Percentiles rank a stretch among this genome's conserved stretches.
Conservation (phyloP, 495 filamentous ascomycete genomes). For the Aspergillus conjunctus region DNA sequence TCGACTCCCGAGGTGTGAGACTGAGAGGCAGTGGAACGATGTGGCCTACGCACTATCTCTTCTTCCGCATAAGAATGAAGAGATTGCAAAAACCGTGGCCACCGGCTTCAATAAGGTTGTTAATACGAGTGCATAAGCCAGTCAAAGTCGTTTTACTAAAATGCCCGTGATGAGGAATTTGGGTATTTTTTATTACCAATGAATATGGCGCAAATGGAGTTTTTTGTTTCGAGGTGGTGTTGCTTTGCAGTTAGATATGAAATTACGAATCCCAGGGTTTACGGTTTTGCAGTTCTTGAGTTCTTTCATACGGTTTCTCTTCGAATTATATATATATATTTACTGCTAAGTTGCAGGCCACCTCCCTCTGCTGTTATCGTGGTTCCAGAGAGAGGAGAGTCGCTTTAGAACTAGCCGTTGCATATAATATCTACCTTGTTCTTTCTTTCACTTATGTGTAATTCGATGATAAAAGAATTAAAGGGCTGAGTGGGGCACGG, state of each 20-base stretch:
- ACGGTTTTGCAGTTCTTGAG: not conserved
- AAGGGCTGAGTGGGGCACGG: no score
- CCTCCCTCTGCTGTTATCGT: no score
- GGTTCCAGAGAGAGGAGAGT: no score
- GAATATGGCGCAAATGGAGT: conserved; percentile 8
- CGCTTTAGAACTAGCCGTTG: no score
- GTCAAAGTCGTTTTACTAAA: conserved; percentile 18
- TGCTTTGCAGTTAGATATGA: conserved; percentile 3
- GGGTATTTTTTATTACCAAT: not conserved
- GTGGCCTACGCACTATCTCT: conserved; percentile 87
- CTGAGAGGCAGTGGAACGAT: conserved; percentile 94
- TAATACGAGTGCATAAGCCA: conserved; percentile 58
- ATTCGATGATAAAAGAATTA: no score
- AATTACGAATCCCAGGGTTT: not conserved
- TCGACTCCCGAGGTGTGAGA: conserved; percentile 82
- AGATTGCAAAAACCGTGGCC: conserved; percentile 79
- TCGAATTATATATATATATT: not conserved
- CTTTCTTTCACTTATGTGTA: no score
- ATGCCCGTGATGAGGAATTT: conserved; percentile 23
- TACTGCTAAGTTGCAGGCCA: not conserved
- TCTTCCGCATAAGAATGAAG: conserved; percentile 96
- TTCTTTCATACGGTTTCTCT: not conserved
- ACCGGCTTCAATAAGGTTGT: conserved; percentile 84
- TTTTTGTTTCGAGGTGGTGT: not conserved
- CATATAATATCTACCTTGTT: no score